These are phyloP conservation scores for Suillus discolor DNA, from an alignment of 768 basidiomycete genomes.

Conservation along the genomic window DNA sequence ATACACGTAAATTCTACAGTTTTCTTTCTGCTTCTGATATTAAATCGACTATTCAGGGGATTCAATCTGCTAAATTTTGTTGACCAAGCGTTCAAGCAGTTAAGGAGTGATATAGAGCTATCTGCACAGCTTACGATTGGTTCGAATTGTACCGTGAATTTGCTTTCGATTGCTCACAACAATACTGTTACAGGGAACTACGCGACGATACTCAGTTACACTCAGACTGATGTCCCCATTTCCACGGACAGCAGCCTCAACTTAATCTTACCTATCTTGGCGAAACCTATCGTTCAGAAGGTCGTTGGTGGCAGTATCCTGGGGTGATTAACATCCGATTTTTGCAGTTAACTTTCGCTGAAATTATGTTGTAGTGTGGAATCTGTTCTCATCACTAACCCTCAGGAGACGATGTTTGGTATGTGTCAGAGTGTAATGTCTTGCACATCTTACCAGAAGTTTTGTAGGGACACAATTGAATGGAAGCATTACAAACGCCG, in stretches of 20 bases:
- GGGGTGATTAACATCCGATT: conserved; percentile 37
- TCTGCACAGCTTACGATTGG: conserved; percentile 60
- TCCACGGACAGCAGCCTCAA: conserved; percentile 63
- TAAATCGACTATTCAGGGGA: conserved; percentile 39
- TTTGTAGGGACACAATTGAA: conserved; percentile 49
- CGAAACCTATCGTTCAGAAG: conserved; percentile 74
- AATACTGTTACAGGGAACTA: conserved; percentile 54
- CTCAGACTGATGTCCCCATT: conserved; percentile 56
- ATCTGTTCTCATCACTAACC: conserved; percentile 61
- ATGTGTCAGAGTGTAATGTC: conserved; percentile 18
- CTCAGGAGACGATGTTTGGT: conserved; percentile 61
- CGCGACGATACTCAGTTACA: conserved; percentile 60
- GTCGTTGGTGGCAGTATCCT: conserved; percentile 61
- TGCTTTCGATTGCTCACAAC: conserved; percentile 9
- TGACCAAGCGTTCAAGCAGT: conserved; percentile 63
- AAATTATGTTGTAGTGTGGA: conserved; percentile 44
- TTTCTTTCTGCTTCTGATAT: not conserved
- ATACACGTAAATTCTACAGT: conserved; percentile 48
- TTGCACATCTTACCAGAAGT: conserved; percentile 10
- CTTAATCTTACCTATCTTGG: conserved; percentile 67
- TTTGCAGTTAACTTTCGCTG: conserved; percentile 9
- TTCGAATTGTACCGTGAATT: conserved; percentile 16
- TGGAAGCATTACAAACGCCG: conserved; percentile 68
- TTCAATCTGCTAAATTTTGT: conserved; percentile 68
- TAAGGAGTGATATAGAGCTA: conserved; percentile 63